Base-by-base conservation (phyloP, 495 filamentous ascomycete species). In the Coniosporium apollinis region DNA sequence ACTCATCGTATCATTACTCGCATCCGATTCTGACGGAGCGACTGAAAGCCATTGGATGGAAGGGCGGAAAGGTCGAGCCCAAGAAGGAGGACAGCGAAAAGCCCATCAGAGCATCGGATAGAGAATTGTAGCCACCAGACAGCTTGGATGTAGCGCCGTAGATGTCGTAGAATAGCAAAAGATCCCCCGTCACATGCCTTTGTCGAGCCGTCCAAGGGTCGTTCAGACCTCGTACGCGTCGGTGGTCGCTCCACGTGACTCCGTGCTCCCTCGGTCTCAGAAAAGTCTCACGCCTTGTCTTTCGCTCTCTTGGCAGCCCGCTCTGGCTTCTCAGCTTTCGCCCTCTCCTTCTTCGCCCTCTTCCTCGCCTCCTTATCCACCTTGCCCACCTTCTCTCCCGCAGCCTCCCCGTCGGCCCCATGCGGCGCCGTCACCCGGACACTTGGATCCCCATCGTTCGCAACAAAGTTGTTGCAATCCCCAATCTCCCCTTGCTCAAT, bases 1-100 rank as follows among this genome's bases (percentile, higher is more conserved):
- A 94, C 56, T 85, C 91, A 18, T 86, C 76, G 62, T 97, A 96
- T 62, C 82, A 96, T 61, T 93, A 86, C 68, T 94, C 85, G 5
- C 89, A 97, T 59, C 89, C 89, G 1, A 96, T 96, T 44, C 68
- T 97, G 36, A 76, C 85, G 5, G 91, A 97, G 67, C 71, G 89
- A 43, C 62, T 97, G 45, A 82, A 76, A 60, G 89, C 87, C 0
- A 64, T 97, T 20, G 76, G 80, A 41, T 96, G 85, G 85, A 72
- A 68, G 49, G 65, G 67, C 29, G 67, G 74, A 56, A 69, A 70
- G 44, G 49, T 52, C 14, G 58, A 56, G 8, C 8, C 13, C 33
- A 37, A 40, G 36, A 67, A 67, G 58, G 46, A 46, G 11, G 65
- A 73, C 49, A 55, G 49, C 40, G 64, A 67, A 14, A 67, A 60